Evolutionary conservation across 495 filamentous ascomycete genomes (phyloP), one percentile per base, ranked within the genome.

Genomic region (Trichoderma virens): DNA sequence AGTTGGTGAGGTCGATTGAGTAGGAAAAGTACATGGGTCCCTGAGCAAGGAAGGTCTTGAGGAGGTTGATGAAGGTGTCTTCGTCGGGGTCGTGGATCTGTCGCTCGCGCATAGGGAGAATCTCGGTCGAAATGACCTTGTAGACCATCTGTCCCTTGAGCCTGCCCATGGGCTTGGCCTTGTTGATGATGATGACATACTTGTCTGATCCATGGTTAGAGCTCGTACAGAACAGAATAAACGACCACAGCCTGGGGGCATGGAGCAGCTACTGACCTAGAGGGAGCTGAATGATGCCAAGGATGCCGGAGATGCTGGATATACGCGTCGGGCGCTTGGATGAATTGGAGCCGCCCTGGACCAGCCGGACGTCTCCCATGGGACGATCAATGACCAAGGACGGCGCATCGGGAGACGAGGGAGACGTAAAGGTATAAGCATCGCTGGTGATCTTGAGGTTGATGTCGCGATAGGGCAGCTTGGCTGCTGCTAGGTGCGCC

Each of bases 21-120:
- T 98, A 98, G 56, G 94, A 97, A 73, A 98, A 98, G 80, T 97
- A 97, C 90, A 98, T 92, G 7, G 93, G 92, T 0, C 89, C 88
- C 4, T 83, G 86, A 70, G 90, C 90, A 61, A 98, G 81, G 61
- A 92, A 83, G 25, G 81, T 83, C 70, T 89, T 90, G 60, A 98
- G 80, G 16, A 98, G 77, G 16, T 82, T 78, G 27, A 98, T 80
- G 76, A 95, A 97, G 63, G 83, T 87, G 75, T 98, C 92, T 80
- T 98, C 94, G 68, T 98, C 95, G 39, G 84, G 83, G 70, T 98
- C 94, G 73, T 89, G 90, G 47, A 98, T 83, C 60, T 91, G 86
- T 61, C 92, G 89, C 77, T 98, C 95, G 71, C 91, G 92, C 66
- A 98, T 84, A 28, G 95, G 92, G 8, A 98, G 86, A 73, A 98